These are phyloP conservation scores for Coniochaeta sp. DNA, from an alignment of 2,329 filamentous ascomycete genomes.

Conservation along the genomic window DNA sequence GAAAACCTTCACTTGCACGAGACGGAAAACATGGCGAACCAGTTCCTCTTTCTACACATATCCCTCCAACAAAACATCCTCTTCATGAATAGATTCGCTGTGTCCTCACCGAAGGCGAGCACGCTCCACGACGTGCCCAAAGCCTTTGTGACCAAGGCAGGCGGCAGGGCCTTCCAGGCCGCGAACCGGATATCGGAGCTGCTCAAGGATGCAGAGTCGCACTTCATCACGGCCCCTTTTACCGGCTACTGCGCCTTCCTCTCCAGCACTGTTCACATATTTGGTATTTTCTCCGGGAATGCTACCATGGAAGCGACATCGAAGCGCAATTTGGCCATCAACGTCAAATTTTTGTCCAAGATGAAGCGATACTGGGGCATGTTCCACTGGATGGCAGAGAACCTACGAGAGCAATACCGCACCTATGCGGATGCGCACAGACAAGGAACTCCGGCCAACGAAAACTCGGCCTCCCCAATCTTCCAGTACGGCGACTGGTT, in stretches of 20 bases:
- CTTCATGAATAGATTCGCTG: constrained; percentile 83
- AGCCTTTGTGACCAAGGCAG: constrained; percentile 69
- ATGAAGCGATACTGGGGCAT: constrained; percentile 99
- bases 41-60: constrained; percentile 89
- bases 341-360: constrained; percentile 82
- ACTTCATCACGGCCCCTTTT: constrained; percentile 83
- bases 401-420: constrained; percentile 81
- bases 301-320: constrained; percentile 65
- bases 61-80: constrained; percentile 82
- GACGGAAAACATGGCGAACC: constrained; percentile 78
- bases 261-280: constrained; percentile 89
- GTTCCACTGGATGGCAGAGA: constrained; percentile 95
- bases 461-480: constrained; percentile 52
- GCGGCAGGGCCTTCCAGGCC: constrained; percentile 69
- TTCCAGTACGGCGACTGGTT: constrained; percentile 99
- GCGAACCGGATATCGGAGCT: constrained; percentile 83
- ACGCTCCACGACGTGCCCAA: constrained; percentile 66
- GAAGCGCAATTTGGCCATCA: constrained; percentile 78
- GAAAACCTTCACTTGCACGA: constrained; percentile 83
- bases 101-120: constrained; percentile 60
- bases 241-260: constrained; percentile 92
- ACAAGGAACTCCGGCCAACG: constrained; percentile 49
- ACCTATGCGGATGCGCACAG: constrained; percentile 75
- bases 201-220: constrained; percentile 71
- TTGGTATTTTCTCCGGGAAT: constrained; percentile 84